Base-by-base conservation (phyloP, 2,329 filamentous ascomycete genomes). In the Apiospora kogelbergensis region DNA sequence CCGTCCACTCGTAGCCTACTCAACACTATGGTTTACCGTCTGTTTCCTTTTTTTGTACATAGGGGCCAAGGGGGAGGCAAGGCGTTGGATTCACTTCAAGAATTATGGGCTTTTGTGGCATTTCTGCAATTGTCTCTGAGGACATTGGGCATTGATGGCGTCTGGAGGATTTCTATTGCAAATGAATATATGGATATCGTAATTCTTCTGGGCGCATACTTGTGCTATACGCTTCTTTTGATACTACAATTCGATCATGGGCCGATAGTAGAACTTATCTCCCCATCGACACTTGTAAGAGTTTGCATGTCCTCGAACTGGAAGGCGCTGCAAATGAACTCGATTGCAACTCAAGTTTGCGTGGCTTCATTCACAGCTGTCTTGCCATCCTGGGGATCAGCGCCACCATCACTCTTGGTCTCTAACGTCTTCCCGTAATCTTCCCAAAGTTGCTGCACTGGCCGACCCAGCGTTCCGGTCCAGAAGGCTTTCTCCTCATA, bases 401-500 rank as follows among this genome's bases (percentile, higher is more conserved):
- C 64, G 10, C 48, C 70, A n/a, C 73, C 69, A 60, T 71, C 60
- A 48, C 73, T 64, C 6, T 71, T 72, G 57, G 74, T 70, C 64
- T 69, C 72, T 40, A 79, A 24, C 24, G 75, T 73, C 40, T 81
- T 75, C 7, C 78, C 84, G 80, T 98, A 98, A 70, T 93, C 90
- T 24, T 84, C 81, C 92, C 93, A 98, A 40, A 98, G 81, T 71
- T 90, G 83, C 60, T 87, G 83, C 0, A 97, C 89, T 0, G 86
- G 84, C 53, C 84, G 78, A 0, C 91, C 93, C 74, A 93, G 88
- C 33, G 95, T 82, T 72, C 86, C 84, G 6, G 86, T 81, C 94
- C 92, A 92, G 78, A 96, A 88, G 66, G 79, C 74, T 67, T 88
- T 81, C 80, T 92, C 86, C 71, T 90, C 83, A 79, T 96, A 93